These are phyloP conservation scores for Plasmodium sp. DNA, from an alignment of 169 alveolate genomes.

Conservation along the genomic window DNA sequence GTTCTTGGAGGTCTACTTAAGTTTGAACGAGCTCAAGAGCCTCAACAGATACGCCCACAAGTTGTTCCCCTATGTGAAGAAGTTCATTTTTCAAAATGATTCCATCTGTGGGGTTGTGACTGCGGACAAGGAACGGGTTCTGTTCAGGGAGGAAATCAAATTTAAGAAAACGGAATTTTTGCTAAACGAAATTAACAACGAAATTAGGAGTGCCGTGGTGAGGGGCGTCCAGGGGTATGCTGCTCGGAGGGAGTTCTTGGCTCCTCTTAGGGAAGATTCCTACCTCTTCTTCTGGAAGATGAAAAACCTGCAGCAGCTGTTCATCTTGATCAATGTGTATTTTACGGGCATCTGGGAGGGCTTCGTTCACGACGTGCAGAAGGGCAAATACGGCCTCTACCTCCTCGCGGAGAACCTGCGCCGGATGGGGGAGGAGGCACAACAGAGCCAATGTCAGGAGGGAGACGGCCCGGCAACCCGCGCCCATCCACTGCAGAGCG, in stretches of 20 bases:
- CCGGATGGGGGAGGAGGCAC: neutral
- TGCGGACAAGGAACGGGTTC: constrained; percentile 5
- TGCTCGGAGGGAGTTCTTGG: constrained; percentile 1
- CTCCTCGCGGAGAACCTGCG: neutral
- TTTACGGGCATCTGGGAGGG: constrained; percentile 25
- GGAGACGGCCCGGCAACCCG: neutral
- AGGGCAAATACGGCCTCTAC: constrained; percentile 9
- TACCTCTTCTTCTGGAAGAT: constrained; percentile 9
- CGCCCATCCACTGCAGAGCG: neutral
- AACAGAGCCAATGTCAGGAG: neutral
- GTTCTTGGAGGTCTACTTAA: constrained; percentile 26
- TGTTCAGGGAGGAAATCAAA: constrained; percentile 49
- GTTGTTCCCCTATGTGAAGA: constrained; percentile 16
- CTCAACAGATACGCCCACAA: constrained; percentile 15
- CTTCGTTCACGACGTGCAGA: neutral
- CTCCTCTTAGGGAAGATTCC: constrained; percentile 8
- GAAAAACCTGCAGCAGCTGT: neutral
- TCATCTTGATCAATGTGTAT: constrained; percentile 10
- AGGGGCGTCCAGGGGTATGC: neutral
- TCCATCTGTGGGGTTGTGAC: constrained; percentile 19
- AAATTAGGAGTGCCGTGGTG: constrained; percentile 3
- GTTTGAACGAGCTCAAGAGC: constrained; percentile 2
- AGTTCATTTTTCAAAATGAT: constrained; percentile 52
- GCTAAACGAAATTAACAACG: constrained; percentile 11
- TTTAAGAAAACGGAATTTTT: constrained; percentile 40